phyloP scores from a whole-genome alignment of 257 asterid species.

The Ocimum tenuiflorum region DNA sequence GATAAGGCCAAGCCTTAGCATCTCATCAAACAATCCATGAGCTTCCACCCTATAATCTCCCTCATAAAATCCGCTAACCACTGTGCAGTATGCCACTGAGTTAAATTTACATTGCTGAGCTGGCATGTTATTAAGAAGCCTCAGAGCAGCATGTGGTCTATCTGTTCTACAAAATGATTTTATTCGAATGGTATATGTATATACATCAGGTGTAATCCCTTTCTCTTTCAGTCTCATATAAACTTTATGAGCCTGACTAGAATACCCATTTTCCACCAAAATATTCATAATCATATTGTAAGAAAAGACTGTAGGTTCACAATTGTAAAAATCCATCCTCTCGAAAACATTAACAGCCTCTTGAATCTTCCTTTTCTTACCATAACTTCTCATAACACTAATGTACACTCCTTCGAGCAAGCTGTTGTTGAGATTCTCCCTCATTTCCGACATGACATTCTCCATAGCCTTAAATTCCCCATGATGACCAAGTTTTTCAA shows the following conservation, averaged over 20 bases:
- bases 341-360: slow-evolving; percentile 80
- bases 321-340: slow-evolving; percentile 85
- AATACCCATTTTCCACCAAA: slow-evolving; percentile 66
- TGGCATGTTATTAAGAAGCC: slow-evolving; percentile 84
- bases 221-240: slow-evolving; percentile 79
- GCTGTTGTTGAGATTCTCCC: slow-evolving; percentile 42
- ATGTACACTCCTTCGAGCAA: slow-evolving; percentile 72
- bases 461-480: slow-evolving; percentile 88
- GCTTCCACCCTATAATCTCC: slow-evolving; percentile 44
- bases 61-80: slow-evolving; percentile 69
- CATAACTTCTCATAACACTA: slow-evolving; percentile 65
- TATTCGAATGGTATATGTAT: slow-evolving; percentile 71
- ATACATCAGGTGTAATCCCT: slow-evolving; percentile 66
- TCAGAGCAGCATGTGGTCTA: slow-evolving; percentile 71
- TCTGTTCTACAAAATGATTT: slow-evolving; percentile 77
- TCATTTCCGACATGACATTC: slow-evolving; percentile 50
- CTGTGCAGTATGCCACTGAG: slow-evolving; percentile 70
- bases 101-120: slow-evolving; percentile 64
- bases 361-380: slow-evolving; percentile 60
- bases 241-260: slow-evolving; percentile 77
- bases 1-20: slow-evolving; percentile 54
- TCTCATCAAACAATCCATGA: slow-evolving; percentile 54
- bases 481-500: slow-evolving; percentile 63
- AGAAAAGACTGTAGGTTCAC: slow-evolving; percentile 59
- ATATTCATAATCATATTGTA: slow-evolving; percentile 75